Evolutionary conservation across 257 asterid genomes (phyloP).

Genomic region (Oldenlandia corymbosa): DNA sequence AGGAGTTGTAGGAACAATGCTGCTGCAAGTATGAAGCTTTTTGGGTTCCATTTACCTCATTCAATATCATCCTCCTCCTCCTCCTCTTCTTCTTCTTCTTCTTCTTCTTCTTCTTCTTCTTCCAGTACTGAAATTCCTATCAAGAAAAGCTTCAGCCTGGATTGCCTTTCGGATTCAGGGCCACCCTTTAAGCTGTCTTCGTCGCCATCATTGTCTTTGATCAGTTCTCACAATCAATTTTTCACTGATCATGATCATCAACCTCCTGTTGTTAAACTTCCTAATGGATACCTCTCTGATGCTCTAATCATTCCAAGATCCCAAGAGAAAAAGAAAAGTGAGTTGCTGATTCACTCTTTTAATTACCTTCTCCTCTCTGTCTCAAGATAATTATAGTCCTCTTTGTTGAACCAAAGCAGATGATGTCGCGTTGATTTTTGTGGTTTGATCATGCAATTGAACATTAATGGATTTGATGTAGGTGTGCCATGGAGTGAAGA

Average conservation of each 20-base stretch:
- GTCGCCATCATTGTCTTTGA: neutral
- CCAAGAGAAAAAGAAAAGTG: slow-evolving; percentile 24
- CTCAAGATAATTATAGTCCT: no score
- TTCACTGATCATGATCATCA: neutral
- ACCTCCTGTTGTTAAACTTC: slow-evolving; percentile 6
- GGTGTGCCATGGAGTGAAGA: slow-evolving; percentile 35
- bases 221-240: neutral
- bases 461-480: slow-evolving; percentile 13
- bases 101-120: slow-evolving; percentile 3
- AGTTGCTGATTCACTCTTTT: neutral
- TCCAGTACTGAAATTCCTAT: slow-evolving; percentile 1
- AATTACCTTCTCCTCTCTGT: no score
- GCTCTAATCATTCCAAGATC: slow-evolving; percentile 13
- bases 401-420: no score
- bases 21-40: slow-evolving; percentile 33
- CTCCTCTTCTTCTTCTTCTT: no score
- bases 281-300: slow-evolving; percentile 26
- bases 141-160: slow-evolving; percentile 27
- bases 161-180: slow-evolving; percentile 8
- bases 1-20: neutral
- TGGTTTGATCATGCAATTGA: neutral
- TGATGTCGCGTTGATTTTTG: no score
- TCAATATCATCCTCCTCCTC: no score
- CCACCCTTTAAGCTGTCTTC: neutral
- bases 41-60: slow-evolving; percentile 27